Conservation (phyloP, 2,329 filamentous ascomycete genomes). For the Fusarium oxysporum region DNA sequence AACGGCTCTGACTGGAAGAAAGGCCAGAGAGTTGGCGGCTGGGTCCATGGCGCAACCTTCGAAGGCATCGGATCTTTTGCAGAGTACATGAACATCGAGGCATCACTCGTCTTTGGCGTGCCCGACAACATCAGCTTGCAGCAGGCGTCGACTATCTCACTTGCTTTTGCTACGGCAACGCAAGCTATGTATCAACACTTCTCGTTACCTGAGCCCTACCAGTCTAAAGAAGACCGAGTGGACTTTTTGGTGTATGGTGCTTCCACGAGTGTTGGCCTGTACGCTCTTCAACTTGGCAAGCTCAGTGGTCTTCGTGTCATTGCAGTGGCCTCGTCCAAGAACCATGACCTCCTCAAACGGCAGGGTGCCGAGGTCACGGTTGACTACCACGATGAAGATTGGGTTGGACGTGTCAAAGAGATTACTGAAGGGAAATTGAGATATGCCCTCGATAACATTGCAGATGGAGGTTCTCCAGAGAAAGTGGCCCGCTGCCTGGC, state of each 20-base stretch:
- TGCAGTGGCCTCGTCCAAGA: conserved; percentile 6
- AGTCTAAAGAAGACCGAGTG: accelerated
- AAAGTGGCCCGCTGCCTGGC: not conserved
- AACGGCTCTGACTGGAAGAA: not conserved
- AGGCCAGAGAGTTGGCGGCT: conserved; percentile 6
- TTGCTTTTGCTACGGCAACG: conserved; percentile 10
- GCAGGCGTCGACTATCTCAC: conserved; percentile 5
- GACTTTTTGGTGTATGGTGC: conserved; percentile 6
- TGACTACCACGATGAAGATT: conserved; percentile 2
- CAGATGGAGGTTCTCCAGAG: not conserved
- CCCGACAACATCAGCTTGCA: conserved; percentile 1
- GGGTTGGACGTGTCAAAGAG: not conserved
- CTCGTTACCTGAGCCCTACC: not conserved
- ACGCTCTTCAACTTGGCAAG: conserved; percentile 12
- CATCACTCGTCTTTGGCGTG: conserved; percentile 3
- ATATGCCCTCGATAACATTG: conserved; percentile 9
- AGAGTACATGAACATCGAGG: not conserved
- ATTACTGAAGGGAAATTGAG: not conserved
- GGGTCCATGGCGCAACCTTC: conserved; percentile 8
- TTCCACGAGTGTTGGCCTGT: conserved; percentile 11
- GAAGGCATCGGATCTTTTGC: not conserved
- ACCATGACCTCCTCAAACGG: not conserved
- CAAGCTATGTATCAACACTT: conserved; percentile 3
- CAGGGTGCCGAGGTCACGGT: not conserved
- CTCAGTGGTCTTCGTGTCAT: conserved; percentile 1